Percentiles rank a stretch among this genome's conserved stretches.
phyloP scores from a whole-genome alignment of 1,284 basidiomycete species.

The Pseudozyma tsukubaensis region DNA sequence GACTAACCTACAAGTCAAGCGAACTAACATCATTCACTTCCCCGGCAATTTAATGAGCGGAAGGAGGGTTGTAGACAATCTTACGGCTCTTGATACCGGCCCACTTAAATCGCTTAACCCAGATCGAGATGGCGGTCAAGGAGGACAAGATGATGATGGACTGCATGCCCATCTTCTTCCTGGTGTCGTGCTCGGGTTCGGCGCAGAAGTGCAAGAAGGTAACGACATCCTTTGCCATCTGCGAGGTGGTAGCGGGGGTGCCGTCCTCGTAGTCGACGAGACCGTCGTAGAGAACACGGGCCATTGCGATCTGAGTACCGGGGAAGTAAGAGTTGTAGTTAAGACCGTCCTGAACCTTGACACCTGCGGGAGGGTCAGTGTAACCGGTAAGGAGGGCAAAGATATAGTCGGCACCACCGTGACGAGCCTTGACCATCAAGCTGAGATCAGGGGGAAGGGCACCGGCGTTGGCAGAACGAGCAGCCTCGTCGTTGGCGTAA shows the following conservation, averaged over 20 bases:
- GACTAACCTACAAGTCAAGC: neutral
- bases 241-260: conserved; percentile 95
- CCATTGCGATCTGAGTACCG: conserved; percentile 89
- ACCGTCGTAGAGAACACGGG: conserved; percentile 91
- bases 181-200: conserved; percentile 96
- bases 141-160: conserved; percentile 58
- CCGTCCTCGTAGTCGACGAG: conserved; percentile 72
- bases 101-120: conserved; percentile 66
- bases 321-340: conserved; percentile 70
- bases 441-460: conserved; percentile 97
- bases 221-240: conserved; percentile 99
- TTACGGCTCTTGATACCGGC: conserved; percentile 61
- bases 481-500: conserved; percentile 98
- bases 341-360: conserved; percentile 82
- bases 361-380: conserved; percentile 94
- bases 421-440: conserved; percentile 97
- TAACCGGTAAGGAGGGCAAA: conserved; percentile 98
- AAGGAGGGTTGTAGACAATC: conserved; percentile 63
- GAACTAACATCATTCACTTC: neutral
- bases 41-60: conserved; percentile 21
- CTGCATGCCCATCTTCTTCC: conserved; percentile 91
- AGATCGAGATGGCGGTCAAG: conserved; percentile 58
- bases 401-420: conserved; percentile 95
- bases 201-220: conserved; percentile 81
- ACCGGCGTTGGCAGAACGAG: conserved; percentile 91